phyloP scores from a whole-genome alignment of 2,329 filamentous ascomycete species.

The Talaromyces sp. region DNA sequence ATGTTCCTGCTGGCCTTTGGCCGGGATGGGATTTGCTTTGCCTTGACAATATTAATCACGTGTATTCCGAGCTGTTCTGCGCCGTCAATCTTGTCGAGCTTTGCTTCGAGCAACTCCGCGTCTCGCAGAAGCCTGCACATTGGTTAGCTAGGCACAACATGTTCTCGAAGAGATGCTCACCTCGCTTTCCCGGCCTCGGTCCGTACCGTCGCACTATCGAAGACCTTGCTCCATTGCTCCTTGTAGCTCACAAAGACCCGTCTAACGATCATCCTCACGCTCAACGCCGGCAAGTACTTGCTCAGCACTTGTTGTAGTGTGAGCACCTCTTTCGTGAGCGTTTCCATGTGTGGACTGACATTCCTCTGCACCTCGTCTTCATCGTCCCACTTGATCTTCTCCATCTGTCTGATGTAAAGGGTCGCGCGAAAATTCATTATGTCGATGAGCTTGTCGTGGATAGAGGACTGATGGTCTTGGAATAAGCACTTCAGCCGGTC shows the following conservation, averaged over 20 bases:
- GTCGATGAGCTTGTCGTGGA: slow-evolving; percentile 87
- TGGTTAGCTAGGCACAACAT: background rate
- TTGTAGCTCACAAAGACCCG: slow-evolving; percentile 80
- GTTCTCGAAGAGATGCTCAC: slow-evolving; percentile 47
- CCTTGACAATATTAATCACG: slow-evolving; percentile 52
- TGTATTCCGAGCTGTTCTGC: slow-evolving; percentile 70
- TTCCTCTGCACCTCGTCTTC: slow-evolving; percentile 42
- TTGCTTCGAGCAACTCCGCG: slow-evolving; percentile 66
- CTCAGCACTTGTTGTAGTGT: slow-evolving; percentile 79
- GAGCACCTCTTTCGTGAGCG: slow-evolving; percentile 76
- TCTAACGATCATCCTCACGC: slow-evolving; percentile 76
- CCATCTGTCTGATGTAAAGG: slow-evolving; percentile 71
- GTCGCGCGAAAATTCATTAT: slow-evolving; percentile 80
- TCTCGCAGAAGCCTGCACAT: slow-evolving; percentile 68
- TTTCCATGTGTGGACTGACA: slow-evolving; percentile 77
- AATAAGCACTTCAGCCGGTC: slow-evolving; percentile 79
- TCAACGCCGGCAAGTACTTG: slow-evolving; percentile 73
- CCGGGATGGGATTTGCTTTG: slow-evolving; percentile 28
- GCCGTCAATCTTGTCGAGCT: slow-evolving; percentile 73
- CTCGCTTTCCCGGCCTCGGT: slow-evolving; percentile 67
- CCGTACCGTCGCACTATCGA: slow-evolving; percentile 61
- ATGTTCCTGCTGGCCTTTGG: background rate
- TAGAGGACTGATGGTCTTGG: slow-evolving; percentile 84
- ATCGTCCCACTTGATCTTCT: slow-evolving; percentile 68
- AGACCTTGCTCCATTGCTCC: slow-evolving; percentile 70